Evolutionary conservation across 768 basidiomycete genomes (phyloP), one percentile per base, ranked within the genome.

Genomic region (Psilocybe subaeruginosa): DNA sequence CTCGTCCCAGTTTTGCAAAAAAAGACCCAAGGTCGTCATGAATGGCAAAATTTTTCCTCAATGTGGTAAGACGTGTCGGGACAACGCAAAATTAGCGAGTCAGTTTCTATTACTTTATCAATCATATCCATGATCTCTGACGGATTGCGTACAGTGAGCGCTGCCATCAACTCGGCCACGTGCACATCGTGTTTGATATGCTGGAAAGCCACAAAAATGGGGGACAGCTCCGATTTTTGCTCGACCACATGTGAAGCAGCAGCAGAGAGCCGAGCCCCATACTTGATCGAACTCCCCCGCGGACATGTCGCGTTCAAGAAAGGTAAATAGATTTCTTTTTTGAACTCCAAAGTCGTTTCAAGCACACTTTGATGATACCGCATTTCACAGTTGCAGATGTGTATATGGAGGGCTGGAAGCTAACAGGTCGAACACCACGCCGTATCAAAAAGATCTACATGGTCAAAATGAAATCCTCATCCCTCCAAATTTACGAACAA

Each of bases 131-230:
- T 31, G 3, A 3, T 51, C 8, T n/a, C 27, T 31, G n/a, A 51
- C 29, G 27, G 47, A 31, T 16, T 51, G 14, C 14, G 14, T n/a
- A 16, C 52, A 57, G 51, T 54, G 33, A 46, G 8, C 48, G 63
- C 62, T 19, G 58, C 49, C 8, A 54, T 59, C 6, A 48, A 54
- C 12, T 57, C 59, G 1, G 50, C 63, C 2, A 58, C 56, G 9
- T 70, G 69, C 47, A 58, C 58, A 0, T 69, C 68, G n/a, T 74
- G 73, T 57, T 46, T 73, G 6, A 54, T 70, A 14, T 74, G 73
- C 64, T 70, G 70, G 68, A 70, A 56, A 43, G 54, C 56, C 12
- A 46, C 58, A 1, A 29, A 30, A n/a, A 1, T 19, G 9, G 46
- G 48, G 17, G 43, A 58, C 3, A 14, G 19, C 12, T 51, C 17